Conservation (phyloP, 1,139 yeast species). For the Suhomyces coccinellae region DNA sequence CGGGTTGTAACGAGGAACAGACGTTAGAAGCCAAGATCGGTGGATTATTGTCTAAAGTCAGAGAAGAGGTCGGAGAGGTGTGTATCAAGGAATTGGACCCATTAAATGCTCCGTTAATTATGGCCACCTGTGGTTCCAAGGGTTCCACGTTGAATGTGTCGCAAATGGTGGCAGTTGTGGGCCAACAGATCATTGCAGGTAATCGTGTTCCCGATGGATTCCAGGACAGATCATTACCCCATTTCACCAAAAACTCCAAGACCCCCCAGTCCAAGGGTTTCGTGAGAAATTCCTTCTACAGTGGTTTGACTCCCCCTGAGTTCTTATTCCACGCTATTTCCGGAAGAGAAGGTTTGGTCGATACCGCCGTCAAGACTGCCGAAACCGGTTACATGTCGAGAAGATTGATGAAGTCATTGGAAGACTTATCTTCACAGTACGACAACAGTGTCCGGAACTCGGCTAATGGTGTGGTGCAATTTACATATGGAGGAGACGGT, state of each 20-base stretch:
- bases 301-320: conserved; percentile 95
- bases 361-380: conserved; percentile 98
- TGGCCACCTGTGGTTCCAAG: conserved; percentile 99
- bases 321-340: conserved; percentile 98
- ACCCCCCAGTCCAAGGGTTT: conserved; percentile 98
- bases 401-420: conserved; percentile 96
- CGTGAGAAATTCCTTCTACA: conserved; percentile 91
- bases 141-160: conserved; percentile 98
- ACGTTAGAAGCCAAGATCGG: conserved; percentile 97
- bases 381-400: conserved; percentile 99
- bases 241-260: conserved; percentile 91
- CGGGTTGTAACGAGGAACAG: conserved; percentile 98
- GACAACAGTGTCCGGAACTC: conserved; percentile 96
- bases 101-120: conserved; percentile 92
- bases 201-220: conserved; percentile 99
- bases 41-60: conserved; percentile 90
- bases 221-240: conserved; percentile 97
- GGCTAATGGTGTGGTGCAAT: conserved; percentile 94
- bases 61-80: conserved; percentile 99
- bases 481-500: conserved; percentile 98
- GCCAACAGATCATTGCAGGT: conserved; percentile 98
- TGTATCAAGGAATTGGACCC: conserved; percentile 90
- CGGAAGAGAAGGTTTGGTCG: conserved; percentile 99
- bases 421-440: conserved; percentile 91
- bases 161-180: conserved; percentile 99